Conservation (phyloP, 2,329 filamentous ascomycete species). For the Ascochyta fabae region DNA sequence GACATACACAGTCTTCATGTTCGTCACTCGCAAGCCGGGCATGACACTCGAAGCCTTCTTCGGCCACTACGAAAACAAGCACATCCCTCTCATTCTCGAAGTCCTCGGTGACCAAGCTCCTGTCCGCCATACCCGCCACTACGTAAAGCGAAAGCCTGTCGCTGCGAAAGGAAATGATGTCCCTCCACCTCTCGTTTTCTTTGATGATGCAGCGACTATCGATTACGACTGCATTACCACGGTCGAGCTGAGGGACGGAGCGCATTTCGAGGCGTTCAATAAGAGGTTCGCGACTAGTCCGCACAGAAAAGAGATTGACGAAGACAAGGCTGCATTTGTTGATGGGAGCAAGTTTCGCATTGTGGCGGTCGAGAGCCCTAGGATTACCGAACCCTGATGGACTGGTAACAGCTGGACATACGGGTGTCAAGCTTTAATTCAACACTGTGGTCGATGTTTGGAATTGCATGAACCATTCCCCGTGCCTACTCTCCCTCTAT, state of each 20-base stretch:
- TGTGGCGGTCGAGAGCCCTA: conserved; percentile 24
- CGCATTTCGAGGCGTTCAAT: conserved; percentile 27
- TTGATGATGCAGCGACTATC: conserved; percentile 13
- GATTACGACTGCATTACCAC: conserved; percentile 29
- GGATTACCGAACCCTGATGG: conserved; percentile 17
- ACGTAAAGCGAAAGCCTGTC: conserved; percentile 23
- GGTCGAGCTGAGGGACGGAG: conserved; percentile 26
- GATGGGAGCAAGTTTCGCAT: conserved; percentile 20
- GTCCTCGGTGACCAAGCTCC: conserved; percentile 29
- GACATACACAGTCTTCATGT: conserved; percentile 27
- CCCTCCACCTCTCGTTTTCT: conserved; percentile 13
- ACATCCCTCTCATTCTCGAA: conserved; percentile 30
- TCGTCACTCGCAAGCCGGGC: conserved; percentile 26
- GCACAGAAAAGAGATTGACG: conserved; percentile 8
- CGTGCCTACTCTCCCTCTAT: neutral
- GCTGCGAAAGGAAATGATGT: neutral
- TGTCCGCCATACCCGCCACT: conserved; percentile 31
- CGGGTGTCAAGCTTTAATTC: neutral
- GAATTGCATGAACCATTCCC: neutral
- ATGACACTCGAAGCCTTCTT: conserved; percentile 27
- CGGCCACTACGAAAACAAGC: conserved; percentile 31
- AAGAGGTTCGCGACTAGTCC: conserved; percentile 16
- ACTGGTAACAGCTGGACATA: neutral
- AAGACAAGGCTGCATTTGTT: conserved; percentile 23
- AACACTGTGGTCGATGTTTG: neutral